Percentiles rank a stretch among this genome's conserved stretches.
phyloP scores from a whole-genome alignment of 1,284 basidiomycete species.

The Paramarasmius palmivorus region DNA sequence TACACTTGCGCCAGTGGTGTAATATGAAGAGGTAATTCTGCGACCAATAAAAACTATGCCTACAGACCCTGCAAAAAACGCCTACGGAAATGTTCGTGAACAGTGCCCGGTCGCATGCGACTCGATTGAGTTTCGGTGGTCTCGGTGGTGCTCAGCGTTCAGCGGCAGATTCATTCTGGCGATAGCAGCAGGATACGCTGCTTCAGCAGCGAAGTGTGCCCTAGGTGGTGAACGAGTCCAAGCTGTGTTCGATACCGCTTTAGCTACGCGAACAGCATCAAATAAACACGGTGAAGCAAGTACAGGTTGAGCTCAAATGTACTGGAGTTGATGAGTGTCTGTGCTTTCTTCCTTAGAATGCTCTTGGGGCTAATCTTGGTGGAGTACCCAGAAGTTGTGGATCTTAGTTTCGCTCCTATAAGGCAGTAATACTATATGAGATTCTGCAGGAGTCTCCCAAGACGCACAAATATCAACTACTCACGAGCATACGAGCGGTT shows the following conservation, averaged over 20 bases:
- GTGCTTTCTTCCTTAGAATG: slow-evolving; percentile 5
- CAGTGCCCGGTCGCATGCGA: too few species aligned
- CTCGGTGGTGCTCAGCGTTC: background rate
- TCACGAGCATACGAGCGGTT: slow-evolving; percentile 21
- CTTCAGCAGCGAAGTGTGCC: slow-evolving; percentile 13
- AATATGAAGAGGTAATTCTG: too few species aligned
- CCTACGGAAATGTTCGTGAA: too few species aligned
- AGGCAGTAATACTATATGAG: background rate
- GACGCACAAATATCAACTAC: background rate
- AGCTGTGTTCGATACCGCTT: background rate
- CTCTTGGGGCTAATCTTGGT: slow-evolving; percentile 9
- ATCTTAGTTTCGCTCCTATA: slow-evolving; percentile 11
- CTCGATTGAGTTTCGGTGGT: too few species aligned
- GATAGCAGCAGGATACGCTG: slow-evolving; percentile 9
- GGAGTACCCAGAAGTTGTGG: slow-evolving; percentile 12
- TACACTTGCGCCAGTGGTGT: too few species aligned
- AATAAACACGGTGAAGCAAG: background rate
- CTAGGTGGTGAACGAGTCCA: slow-evolving; percentile 12
- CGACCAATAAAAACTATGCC: too few species aligned
- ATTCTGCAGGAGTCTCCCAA: background rate
- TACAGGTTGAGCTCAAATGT: slow-evolving; percentile 13
- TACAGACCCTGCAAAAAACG: too few species aligned
- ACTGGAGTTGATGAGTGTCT: slow-evolving; percentile 12
- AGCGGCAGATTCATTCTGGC: background rate
- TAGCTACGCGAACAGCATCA: background rate